phyloP scores from a whole-genome alignment of 2,329 filamentous ascomycete species.

The Nemania sp. region DNA sequence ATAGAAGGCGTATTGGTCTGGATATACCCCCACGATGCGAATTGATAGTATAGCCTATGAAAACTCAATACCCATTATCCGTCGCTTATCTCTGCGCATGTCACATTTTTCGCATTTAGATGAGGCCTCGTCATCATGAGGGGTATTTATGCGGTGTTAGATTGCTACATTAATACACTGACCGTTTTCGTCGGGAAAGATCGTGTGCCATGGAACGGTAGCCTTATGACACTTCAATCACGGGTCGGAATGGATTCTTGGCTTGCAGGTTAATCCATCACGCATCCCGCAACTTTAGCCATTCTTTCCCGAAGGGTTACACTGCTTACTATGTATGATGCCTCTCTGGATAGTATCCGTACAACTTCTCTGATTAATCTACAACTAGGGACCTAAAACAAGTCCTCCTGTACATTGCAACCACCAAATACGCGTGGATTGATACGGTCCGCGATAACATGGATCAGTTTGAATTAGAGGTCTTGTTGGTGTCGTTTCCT shows the following conservation, averaged over 20 bases:
- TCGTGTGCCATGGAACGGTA: background rate
- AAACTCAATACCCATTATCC: background rate
- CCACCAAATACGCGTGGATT: too few species aligned
- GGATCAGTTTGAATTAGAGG: too few species aligned
- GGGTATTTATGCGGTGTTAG: slow-evolving; percentile 2
- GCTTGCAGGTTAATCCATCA: background rate
- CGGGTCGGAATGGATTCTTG: background rate
- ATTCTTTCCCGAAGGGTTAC: background rate
- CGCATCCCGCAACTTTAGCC: background rate
- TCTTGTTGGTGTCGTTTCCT: too few species aligned
- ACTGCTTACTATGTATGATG: background rate
- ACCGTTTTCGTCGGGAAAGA: background rate
- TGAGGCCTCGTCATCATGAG: slow-evolving; percentile 10
- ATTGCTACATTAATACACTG: background rate
- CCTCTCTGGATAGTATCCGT: too few species aligned
- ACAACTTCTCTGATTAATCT: too few species aligned
- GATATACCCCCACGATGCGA: slow-evolving; percentile 27
- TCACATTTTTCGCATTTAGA: background rate
- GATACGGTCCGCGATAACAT: too few species aligned
- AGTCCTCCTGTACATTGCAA: too few species aligned
- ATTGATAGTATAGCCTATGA: slow-evolving; percentile 10
- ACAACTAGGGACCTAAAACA: too few species aligned
- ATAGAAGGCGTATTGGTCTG: slow-evolving; percentile 24
- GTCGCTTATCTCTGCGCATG: slow-evolving; percentile 2
- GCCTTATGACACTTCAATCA: background rate